A percentile compares a stretch with the other conserved stretches of the same genome.
phyloP scores from a whole-genome alignment of 306 rosid genomes.

The Dryas alaskensis region DNA sequence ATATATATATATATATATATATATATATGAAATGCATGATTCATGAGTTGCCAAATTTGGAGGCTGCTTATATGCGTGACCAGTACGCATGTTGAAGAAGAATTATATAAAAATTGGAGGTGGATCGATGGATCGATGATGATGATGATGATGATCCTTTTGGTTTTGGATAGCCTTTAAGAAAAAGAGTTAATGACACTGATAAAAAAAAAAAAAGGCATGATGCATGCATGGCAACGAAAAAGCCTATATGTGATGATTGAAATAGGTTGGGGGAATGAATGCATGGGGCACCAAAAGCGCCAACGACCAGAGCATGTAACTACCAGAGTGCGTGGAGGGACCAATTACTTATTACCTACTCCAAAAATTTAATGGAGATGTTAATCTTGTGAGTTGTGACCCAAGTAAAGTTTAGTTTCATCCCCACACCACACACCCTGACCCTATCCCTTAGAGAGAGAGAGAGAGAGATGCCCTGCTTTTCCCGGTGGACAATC shows the following conservation, averaged over 20 bases:
- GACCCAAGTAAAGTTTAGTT: too few relatives aligned
- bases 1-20: background rate
- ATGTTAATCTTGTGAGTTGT: background rate
- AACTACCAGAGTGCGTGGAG: constrained; percentile 41
- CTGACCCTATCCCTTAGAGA: too few relatives aligned
- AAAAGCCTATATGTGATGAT: background rate
- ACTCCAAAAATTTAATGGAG: constrained; percentile 14
- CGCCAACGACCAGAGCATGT: constrained; percentile 20
- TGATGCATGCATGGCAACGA: background rate
- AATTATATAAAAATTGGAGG: background rate
- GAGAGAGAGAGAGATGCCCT: too few relatives aligned
- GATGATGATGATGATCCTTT: background rate
- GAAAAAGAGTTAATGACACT: constrained; percentile 14
- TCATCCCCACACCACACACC: too few relatives aligned
- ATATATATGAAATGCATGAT: background rate
- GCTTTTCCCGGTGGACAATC: constrained; percentile 9
- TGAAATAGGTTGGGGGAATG: background rate
- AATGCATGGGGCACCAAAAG: constrained; percentile 30
- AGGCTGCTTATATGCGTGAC: background rate
- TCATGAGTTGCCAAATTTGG: background rate
- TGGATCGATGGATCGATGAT: background rate
- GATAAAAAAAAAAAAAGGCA: background rate
- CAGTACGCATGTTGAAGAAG: background rate
- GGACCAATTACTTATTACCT: constrained; percentile 40
- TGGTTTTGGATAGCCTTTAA: constrained; percentile 36